Evolutionary conservation across 116 monocot species (phyloP).

Genomic region (Zostera marina): DNA sequence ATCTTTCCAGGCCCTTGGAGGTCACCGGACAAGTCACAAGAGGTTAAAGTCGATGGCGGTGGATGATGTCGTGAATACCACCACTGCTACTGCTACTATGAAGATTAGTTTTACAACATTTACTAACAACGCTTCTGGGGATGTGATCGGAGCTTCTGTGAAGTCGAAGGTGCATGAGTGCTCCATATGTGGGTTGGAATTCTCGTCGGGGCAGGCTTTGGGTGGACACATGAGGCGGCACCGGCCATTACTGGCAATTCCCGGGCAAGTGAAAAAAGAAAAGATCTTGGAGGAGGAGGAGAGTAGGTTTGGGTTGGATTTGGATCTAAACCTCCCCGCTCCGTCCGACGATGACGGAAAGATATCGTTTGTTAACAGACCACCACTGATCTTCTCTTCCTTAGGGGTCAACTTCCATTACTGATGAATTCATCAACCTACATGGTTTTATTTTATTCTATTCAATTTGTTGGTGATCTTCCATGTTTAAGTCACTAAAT

Average conservation of each 20-base stretch:
- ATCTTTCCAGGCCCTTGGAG: constrained; percentile 83
- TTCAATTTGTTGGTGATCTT: no score
- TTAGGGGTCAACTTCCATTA: constrained; percentile 24
- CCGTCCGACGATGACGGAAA: constrained; percentile 20
- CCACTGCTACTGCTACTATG: not conserved
- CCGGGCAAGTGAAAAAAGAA: constrained; percentile 15
- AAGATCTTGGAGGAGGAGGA: no score
- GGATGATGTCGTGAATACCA: no score
- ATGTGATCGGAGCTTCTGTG: not conserved
- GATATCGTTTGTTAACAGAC: not conserved
- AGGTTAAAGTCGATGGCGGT: constrained; percentile 24
- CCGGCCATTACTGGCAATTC: constrained; percentile 9
- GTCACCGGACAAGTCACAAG: constrained; percentile 85
- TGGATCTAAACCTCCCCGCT: constrained; percentile 38
- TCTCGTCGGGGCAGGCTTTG: constrained; percentile 61
- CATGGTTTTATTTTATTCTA: no score
- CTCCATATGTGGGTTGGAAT: constrained; percentile 49
- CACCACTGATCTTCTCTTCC: constrained; percentile 8
- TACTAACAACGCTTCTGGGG: not conserved
- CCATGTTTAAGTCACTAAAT: no score
- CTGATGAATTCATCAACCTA: constrained; percentile 8
- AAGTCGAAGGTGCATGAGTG: constrained; percentile 46
- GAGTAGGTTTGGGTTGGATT: constrained; percentile 4
- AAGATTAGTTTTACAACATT: not conserved
- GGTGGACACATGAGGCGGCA: constrained; percentile 86